Conservation (phyloP, 768 basidiomycete genomes). For the Amanita exitialis region DNA sequence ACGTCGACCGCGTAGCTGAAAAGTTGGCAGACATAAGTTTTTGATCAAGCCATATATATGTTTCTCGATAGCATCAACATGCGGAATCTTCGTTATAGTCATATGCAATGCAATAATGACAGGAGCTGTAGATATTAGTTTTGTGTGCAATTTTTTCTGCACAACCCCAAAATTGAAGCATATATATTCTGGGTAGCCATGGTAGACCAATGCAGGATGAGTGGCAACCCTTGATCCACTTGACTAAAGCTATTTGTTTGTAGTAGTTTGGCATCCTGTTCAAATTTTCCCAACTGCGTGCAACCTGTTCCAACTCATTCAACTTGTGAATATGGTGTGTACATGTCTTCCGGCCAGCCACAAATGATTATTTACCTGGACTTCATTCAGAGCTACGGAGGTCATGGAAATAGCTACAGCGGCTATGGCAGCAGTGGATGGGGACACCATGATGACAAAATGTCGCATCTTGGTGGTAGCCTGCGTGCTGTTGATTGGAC, state of each 20-base stretch:
- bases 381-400: conserved; percentile 30
- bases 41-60: not conserved
- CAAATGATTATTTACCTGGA: not conserved
- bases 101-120: no score
- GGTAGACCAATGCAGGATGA: no score
- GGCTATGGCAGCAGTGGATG: conserved; percentile 41
- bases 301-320: conserved; percentile 3
- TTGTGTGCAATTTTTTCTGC: no score
- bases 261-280: conserved; percentile 9
- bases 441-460: conserved; percentile 54
- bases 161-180: no score
- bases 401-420: conserved; percentile 29
- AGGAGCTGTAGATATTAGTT: no score
- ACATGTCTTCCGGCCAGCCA: not conserved
- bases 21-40: conserved; percentile 8
- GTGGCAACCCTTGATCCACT: no score
- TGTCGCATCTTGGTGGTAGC: conserved; percentile 74
- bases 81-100: no score
- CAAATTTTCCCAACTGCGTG: conserved; percentile 9
- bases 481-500: conserved; percentile 84
- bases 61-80: no score
- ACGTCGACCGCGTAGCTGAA: conserved; percentile 11
- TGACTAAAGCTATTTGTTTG: conserved; percentile 16
- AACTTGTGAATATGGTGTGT: conserved; percentile 7
- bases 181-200: not conserved